Evolutionary conservation across 2,329 filamentous ascomycete genomes (phyloP).

Genomic region (Coleophoma cylindrospora): DNA sequence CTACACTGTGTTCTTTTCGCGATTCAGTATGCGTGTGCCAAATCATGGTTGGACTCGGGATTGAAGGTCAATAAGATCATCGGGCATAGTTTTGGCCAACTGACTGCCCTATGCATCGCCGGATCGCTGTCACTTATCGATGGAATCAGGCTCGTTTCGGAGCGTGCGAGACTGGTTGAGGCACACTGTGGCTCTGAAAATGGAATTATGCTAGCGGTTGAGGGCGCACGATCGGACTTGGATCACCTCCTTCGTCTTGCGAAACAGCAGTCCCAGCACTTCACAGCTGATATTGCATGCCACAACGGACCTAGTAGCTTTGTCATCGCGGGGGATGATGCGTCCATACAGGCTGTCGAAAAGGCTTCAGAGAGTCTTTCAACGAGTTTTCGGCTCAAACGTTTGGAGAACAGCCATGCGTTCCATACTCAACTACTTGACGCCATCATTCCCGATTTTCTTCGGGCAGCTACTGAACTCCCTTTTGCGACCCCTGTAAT

Average conservation of each 20-base stretch:
- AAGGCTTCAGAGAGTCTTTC: background rate
- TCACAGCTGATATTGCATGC: background rate
- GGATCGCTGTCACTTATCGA: constrained; percentile 27
- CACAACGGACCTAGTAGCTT: constrained; percentile 1
- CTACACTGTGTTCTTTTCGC: constrained; percentile 11
- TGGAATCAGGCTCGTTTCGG: constrained; percentile 23
- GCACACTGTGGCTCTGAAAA: constrained; percentile 27
- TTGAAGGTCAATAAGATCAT: constrained; percentile 8
- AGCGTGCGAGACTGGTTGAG: constrained; percentile 27
- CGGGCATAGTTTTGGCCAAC: constrained; percentile 35
- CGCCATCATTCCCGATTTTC: constrained; percentile 11
- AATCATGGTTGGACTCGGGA: constrained; percentile 12
- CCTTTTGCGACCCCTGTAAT: constrained; percentile 19
- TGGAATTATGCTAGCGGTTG: constrained; percentile 27
- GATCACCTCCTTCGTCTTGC: background rate
- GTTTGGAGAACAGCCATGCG: constrained; percentile 18
- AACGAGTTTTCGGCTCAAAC: constrained; percentile 11
- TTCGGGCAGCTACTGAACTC: constrained; percentile 11
- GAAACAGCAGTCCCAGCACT: background rate
- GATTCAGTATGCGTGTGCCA: constrained; percentile 14
- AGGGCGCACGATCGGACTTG: background rate
- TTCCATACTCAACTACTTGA: constrained; percentile 23
- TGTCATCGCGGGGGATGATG: constrained; percentile 23
- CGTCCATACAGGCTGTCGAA: constrained; percentile 15
- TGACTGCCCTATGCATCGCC: constrained; percentile 31